Evolutionary conservation across 2,329 filamentous ascomycete species (phyloP), one percentile per base, ranked within the genome.

Genomic region (Rhynchosporium secalis): DNA sequence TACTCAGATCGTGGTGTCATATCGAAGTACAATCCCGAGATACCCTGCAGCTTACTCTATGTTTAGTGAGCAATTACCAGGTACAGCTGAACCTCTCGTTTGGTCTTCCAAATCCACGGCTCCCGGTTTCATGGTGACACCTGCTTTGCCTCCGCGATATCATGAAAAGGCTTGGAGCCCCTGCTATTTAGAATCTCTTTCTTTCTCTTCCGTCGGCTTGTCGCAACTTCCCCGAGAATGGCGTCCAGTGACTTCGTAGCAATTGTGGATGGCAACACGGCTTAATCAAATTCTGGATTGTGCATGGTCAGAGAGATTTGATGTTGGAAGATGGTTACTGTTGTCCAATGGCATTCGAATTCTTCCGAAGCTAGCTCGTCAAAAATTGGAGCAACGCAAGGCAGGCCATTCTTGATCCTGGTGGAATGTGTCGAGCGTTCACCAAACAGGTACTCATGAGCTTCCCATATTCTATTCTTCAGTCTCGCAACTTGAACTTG

Each of bases 191-290:
- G 10, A n/a, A 26, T 52, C 33, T 26, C 20, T 33, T 52, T 9
- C 49, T 40, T 52, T n/a, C n/a, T 20, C 15, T 40, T 51, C 36
- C 48, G 13, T 51, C 48, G 36, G 49, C 49, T 52, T 40, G 31
- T 52, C 26, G 33, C 33, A 40, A 52, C 49, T 33, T 38, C 49
- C 26, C 26, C 15, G 8, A 52, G 1, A 40, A 15, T 38, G 49
- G 49, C 49, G 49, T 52, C 49, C 49, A 52, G 33, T 52, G 2
- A 40, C 6, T 52, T 15, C 6, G 26, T 38, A 5, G n/a, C 33
- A 26, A 38, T 52, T 33, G 31, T 52, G 49, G 26, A 40, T 12
- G 41, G 13, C 13, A 45, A 4, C 49, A 38, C 13, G 31, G 33
- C 38, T 9, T 20, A 31, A 38, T 33, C 20, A 40, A 40, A 26